These are phyloP conservation scores for Diutina neorugosa DNA, from an alignment of 1,139 yeast species.

Conservation along the genomic window DNA sequence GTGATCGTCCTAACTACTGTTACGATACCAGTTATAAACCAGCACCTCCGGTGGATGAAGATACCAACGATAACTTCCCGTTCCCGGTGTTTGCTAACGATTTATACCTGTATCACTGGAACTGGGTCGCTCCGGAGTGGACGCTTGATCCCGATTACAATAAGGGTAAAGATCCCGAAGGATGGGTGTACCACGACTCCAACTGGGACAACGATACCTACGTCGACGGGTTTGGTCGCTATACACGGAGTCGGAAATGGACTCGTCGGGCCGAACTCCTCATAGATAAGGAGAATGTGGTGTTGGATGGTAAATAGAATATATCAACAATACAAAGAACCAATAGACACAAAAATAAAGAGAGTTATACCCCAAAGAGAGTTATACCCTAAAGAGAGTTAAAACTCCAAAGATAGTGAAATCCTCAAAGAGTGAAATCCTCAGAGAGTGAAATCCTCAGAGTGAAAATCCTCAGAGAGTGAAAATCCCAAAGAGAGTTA, in stretches of 20 bases:
- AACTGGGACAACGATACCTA: conserved; percentile 33
- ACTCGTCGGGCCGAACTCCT: conserved; percentile 32
- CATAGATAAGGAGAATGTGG: conserved; percentile 27
- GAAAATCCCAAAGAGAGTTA: too few relatives aligned
- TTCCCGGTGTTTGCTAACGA: conserved; percentile 38
- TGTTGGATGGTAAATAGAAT: conserved; percentile 10
- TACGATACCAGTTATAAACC: conserved; percentile 15
- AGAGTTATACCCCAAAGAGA: too few relatives aligned
- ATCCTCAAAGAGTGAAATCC: too few relatives aligned
- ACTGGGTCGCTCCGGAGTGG: conserved; percentile 46
- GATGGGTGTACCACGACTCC: conserved; percentile 44
- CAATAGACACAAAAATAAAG: too few relatives aligned
- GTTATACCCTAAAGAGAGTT: too few relatives aligned
- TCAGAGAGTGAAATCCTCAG: too few relatives aligned
- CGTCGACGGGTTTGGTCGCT: conserved; percentile 36
- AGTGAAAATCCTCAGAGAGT: too few relatives aligned
- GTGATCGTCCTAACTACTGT: conserved; percentile 39
- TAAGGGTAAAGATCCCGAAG: conserved; percentile 21
- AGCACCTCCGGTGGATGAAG: background rate
- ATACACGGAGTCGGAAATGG: conserved; percentile 42
- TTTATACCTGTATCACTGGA: conserved; percentile 34
- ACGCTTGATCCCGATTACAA: conserved; percentile 28
- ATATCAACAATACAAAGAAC: too few relatives aligned
- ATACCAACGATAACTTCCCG: conserved; percentile 15
- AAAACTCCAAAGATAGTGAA: too few relatives aligned